phyloP scores from a whole-genome alignment of 2,329 filamentous ascomycete species.

The Stachybotrys elegans region DNA sequence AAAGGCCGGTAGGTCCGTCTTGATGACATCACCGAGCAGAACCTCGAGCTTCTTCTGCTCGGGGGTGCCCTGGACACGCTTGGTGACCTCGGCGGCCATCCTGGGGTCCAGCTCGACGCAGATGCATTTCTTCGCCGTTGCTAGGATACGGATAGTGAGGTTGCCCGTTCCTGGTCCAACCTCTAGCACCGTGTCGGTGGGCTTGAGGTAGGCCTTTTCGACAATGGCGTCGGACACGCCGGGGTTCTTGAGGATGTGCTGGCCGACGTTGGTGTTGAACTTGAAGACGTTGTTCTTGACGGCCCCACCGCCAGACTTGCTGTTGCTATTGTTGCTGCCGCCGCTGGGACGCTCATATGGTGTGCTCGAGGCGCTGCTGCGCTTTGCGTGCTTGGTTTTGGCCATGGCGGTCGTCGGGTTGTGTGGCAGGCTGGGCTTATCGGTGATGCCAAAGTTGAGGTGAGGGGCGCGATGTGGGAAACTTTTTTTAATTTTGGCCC shows the following conservation, averaged over 20 bases:
- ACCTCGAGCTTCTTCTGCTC: slow-evolving; percentile 81
- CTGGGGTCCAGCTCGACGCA: slow-evolving; percentile 91
- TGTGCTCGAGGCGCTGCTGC: slow-evolving; percentile 38
- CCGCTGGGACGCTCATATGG: slow-evolving; percentile 36
- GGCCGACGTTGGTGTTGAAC: slow-evolving; percentile 86
- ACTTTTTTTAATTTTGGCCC: slow-evolving; percentile 3
- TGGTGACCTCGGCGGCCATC: slow-evolving; percentile 94
- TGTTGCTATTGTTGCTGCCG: slow-evolving; percentile 10
- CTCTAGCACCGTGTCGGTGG: slow-evolving; percentile 85
- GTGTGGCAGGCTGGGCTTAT: slow-evolving; percentile 4
- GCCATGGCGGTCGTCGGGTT: slow-evolving; percentile 36
- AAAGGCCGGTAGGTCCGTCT: slow-evolving; percentile 70
- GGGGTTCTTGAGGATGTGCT: slow-evolving; percentile 89
- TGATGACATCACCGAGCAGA: slow-evolving; percentile 81
- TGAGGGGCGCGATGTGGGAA: slow-evolving; percentile 12
- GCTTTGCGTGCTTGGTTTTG: slow-evolving; percentile 48
- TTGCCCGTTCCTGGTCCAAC: slow-evolving; percentile 88
- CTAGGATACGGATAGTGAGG: slow-evolving; percentile 82
- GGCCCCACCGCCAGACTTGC: slow-evolving; percentile 12
- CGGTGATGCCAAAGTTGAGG: slow-evolving; percentile 7
- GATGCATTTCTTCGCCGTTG: slow-evolving; percentile 75
- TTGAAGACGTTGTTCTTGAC: slow-evolving; percentile 84
- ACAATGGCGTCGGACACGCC: slow-evolving; percentile 70
- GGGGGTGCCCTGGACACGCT: slow-evolving; percentile 86
- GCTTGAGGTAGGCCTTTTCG: slow-evolving; percentile 79